These are phyloP conservation scores for Lolium perenne DNA, from an alignment of 176 grass and related monocot genomes.

Conservation along the genomic window DNA sequence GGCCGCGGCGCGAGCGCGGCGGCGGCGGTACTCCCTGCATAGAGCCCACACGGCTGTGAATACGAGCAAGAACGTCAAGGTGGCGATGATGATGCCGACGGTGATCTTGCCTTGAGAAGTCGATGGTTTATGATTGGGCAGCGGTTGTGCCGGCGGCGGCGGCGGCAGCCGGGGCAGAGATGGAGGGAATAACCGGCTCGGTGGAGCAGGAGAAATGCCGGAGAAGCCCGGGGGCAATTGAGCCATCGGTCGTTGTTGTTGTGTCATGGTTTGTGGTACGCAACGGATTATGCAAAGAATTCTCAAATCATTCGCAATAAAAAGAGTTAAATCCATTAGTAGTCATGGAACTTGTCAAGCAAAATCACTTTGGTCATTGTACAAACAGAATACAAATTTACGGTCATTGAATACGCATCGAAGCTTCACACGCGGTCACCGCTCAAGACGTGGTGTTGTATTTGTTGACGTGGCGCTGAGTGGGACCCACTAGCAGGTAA, in stretches of 20 bases:
- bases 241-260: not conserved
- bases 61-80: not conserved
- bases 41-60: constrained; percentile 10
- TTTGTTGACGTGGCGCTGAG: too few species aligned
- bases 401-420: too few species aligned
- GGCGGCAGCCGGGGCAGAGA: not conserved
- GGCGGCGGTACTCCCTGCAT: constrained; percentile 18
- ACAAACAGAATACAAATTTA: too few species aligned
- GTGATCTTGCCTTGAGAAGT: not conserved
- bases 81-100: not conserved
- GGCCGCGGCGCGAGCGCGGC: not conserved
- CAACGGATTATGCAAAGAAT: too few species aligned
- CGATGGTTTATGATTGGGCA: not conserved
- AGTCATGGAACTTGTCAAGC: too few species aligned
- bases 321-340: too few species aligned
- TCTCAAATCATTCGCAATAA: too few species aligned
- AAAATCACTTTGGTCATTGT: too few species aligned
- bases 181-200: not conserved
- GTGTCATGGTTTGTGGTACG: too few species aligned
- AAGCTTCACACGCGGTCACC: too few species aligned
- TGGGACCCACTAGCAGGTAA: too few species aligned
- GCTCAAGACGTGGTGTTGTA: too few species aligned
- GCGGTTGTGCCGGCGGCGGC: not conserved
- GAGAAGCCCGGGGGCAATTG: not conserved
- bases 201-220: not conserved